Evolutionary conservation across 2,329 filamentous ascomycete genomes (phyloP), one percentile per base, ranked within the genome.

Genomic region (Apiospora sp.): DNA sequence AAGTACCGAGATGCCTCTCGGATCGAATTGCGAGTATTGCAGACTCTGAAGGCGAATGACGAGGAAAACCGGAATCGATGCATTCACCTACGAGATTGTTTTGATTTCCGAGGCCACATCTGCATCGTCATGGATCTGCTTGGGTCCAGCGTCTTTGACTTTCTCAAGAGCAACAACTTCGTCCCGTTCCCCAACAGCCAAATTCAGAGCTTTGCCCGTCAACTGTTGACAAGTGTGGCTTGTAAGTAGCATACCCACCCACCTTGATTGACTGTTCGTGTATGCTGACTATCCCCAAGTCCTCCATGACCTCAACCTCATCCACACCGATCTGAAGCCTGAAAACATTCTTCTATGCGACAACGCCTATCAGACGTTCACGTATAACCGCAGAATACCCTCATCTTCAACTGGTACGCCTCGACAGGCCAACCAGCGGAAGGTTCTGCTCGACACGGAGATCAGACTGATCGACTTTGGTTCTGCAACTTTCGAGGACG

Each of bases 101-200:
- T 99, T 84, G 96, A 99, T 83, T 99, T 94, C 85, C 91, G 95
- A 68, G 96, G 97, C 72, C 96, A 99, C 81, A 98, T 99, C 77
- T 99, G 96, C 87, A 92, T 92, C 73, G 90, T 92, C 71, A 92
- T 91, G 90, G 90, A 92, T 75, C 83, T 92, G 4, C 89, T 98
- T 44, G 96, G 96, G 68, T 96, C 98, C 80, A 98, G 96, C 78
- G 96, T 99, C 70, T 99, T 99, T 81, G 96, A 99, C 84, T 99
- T 99, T 78, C 88, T 99, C 68, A 99, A 99, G 85, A 92, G 92
- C 79, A 98, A 98, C 80, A 90, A 91, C 75, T 99, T 99, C 80
- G 95, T 98, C 24, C 96, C 96, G 0, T 99, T 99, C 80, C 96
- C 96, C 16, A 98, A 97, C 86, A 98, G 95, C 76, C 96, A 99